Conservation (phyloP, 352 stramenopile genomes). For the Pythium sp. region DNA sequence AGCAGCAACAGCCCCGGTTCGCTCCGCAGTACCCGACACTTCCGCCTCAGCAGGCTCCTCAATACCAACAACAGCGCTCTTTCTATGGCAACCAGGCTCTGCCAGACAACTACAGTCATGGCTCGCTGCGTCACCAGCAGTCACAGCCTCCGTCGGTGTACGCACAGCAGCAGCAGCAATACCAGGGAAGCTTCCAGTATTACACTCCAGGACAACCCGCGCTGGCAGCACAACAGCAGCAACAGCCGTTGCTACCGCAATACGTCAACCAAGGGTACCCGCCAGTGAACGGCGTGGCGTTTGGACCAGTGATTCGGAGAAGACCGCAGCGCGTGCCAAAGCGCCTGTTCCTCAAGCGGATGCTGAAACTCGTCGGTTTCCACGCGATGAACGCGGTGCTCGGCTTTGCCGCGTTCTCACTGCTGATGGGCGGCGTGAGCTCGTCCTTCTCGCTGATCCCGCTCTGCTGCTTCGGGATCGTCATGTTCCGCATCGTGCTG, state of each 20-base stretch:
- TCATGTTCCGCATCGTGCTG: constrained; percentile 64
- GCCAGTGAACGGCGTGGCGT: background rate
- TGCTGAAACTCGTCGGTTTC: constrained; percentile 29
- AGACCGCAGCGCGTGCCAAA: background rate
- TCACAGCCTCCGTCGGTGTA: background rate
- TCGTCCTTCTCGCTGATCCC: constrained; percentile 51
- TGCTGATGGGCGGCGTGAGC: constrained; percentile 47
- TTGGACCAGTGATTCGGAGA: background rate
- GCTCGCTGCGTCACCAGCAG: constrained; percentile 4
- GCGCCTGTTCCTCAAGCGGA: background rate
- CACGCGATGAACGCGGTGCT: constrained; percentile 62
- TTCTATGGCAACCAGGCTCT: background rate
- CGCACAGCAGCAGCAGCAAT: background rate
- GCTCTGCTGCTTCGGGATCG: constrained; percentile 62
- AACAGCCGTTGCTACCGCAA: constrained; percentile 5
- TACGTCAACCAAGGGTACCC: background rate
- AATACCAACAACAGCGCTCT: background rate
- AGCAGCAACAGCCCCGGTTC: background rate
- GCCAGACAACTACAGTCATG: constrained; percentile 5
- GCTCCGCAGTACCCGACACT: background rate
- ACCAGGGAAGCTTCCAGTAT: constrained; percentile 7
- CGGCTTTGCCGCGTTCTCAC: constrained; percentile 41
- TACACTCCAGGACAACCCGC: background rate
- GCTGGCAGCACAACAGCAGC: constrained; percentile 1
- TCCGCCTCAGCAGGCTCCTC: background rate